Percentiles rank a stretch among this genome's conserved stretches.
Conservation (phyloP, 2,329 filamentous ascomycete species). For the Teratosphaeria epicoccoides region DNA sequence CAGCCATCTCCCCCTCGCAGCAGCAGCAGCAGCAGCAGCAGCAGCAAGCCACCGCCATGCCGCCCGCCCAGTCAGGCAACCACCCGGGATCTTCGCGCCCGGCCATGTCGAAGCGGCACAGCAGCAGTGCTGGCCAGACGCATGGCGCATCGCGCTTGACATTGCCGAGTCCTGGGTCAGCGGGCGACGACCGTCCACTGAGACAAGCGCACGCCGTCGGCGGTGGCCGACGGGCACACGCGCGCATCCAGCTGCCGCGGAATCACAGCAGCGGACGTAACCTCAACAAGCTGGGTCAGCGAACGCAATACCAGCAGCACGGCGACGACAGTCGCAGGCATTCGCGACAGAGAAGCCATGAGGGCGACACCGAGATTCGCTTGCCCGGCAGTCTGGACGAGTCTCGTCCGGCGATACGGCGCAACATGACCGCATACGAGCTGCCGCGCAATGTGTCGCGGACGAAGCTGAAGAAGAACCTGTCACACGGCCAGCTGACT, state of each 20-base stretch:
- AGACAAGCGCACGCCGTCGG: conserved; percentile 13
- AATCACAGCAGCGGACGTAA: conserved; percentile 25
- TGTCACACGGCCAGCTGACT: conserved; percentile 37
- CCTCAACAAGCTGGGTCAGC: conserved; percentile 19
- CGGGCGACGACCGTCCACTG: conserved; percentile 13
- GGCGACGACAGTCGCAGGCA: conserved; percentile 16
- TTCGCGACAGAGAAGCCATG: conserved; percentile 16
- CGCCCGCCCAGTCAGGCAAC: conserved; percentile 3
- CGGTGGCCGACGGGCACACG: conserved; percentile 13
- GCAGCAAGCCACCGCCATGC: background rate
- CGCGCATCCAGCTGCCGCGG: conserved; percentile 23
- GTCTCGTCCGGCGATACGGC: conserved; percentile 17
- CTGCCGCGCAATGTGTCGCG: conserved; percentile 20
- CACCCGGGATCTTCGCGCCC: conserved; percentile 11
- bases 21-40: background rate
- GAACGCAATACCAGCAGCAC: conserved; percentile 6
- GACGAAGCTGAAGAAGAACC: conserved; percentile 28
- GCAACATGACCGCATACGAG: conserved; percentile 24
- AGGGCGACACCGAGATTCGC: conserved; percentile 26
- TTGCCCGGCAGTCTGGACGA: conserved; percentile 25
- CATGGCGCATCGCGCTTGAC: conserved; percentile 4
- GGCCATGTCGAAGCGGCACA: conserved; percentile 20
- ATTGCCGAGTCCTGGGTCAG: conserved; percentile 17
- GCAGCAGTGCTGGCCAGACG: conserved; percentile 14
- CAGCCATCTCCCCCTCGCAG: background rate